Evolutionary conservation across 75 land plant species (phyloP), one percentile per base, ranked within the genome.

Genomic region (Larix kaempferi): DNA sequence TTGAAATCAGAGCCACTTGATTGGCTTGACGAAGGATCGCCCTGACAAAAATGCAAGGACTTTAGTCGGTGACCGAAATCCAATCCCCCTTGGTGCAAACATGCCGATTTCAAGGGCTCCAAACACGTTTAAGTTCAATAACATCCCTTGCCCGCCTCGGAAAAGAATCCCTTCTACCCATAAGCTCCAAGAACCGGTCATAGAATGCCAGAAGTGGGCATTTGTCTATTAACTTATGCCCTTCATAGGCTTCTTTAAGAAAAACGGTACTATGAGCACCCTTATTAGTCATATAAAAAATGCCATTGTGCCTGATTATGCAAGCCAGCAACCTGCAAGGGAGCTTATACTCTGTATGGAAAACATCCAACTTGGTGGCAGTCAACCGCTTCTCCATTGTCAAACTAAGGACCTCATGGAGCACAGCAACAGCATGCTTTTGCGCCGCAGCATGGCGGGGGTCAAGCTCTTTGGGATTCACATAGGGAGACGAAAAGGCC

Each of bases 341-440:
- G n/a, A 94, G 80, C 56, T 80, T 83, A 69, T 80, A 88, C 78
- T 92, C 94, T 6, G 83, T 74, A 73, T 82, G 88, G 76, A 94
- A 94, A 12, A 84, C 90, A 49, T 91, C 91, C 73, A 94, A 61
- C 71, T 87, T 87, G n/a, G 85, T 89, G 39, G 90, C 80, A 22
- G 84, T 84, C 82, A 88, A 73, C 69, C 87, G 79, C 78, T 92
- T 94, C 84, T 91, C 91, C 86, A 92, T 83, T n/a, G 87, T 94
- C 79, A 94, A 83, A 79, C 94, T 94, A n/a, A 94, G 83, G 27
- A 94, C 77, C 75, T 94, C 97, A 77, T 92, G 94, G 62, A 92
- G 83, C 66, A 92, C 90, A 4, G 91, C 90, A 41, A 94, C 90
- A 12, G 81, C 85, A 25, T 90, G 67, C 74, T 94, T 94, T 73